These are phyloP conservation scores for Agaricus subrufescens DNA, from an alignment of 768 basidiomycete species.

Conservation along the genomic window DNA sequence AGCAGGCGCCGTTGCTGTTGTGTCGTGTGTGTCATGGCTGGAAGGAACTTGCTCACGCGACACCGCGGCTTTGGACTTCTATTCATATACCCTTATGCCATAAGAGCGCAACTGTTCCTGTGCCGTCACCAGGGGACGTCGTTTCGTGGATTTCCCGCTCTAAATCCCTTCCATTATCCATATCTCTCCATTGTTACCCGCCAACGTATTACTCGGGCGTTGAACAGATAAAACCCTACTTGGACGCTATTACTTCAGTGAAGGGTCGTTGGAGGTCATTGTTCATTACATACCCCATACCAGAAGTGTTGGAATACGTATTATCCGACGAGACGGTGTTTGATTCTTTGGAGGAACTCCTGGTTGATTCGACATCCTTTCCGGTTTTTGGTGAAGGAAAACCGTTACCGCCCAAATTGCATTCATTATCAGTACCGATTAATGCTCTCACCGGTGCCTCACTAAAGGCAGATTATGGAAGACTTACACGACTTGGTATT, in stretches of 20 bases:
- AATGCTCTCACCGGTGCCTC: too few relatives aligned
- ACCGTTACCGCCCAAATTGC: background rate
- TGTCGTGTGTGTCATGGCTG: slow-evolving; percentile 14
- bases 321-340: background rate
- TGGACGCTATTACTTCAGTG: background rate
- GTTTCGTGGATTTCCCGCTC: slow-evolving; percentile 1
- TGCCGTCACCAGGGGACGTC: background rate
- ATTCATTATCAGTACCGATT: background rate
- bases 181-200: background rate
- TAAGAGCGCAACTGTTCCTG: background rate
- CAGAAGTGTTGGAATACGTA: background rate
- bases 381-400: background rate
- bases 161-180: background rate
- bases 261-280: background rate
- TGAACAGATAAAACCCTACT: background rate
- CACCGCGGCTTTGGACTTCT: slow-evolving; percentile 14
- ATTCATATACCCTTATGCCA: slow-evolving; percentile 8
- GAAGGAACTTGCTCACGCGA: slow-evolving; percentile 13
- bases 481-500: background rate
- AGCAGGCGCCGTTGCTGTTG: slow-evolving; percentile 15
- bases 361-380: background rate
- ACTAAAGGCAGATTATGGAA: background rate
- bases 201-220: too few relatives aligned
- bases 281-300: background rate
- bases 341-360: background rate